These are phyloP conservation scores for Leccinum variicolor DNA, from an alignment of 768 basidiomycete species.

Conservation along the genomic window DNA sequence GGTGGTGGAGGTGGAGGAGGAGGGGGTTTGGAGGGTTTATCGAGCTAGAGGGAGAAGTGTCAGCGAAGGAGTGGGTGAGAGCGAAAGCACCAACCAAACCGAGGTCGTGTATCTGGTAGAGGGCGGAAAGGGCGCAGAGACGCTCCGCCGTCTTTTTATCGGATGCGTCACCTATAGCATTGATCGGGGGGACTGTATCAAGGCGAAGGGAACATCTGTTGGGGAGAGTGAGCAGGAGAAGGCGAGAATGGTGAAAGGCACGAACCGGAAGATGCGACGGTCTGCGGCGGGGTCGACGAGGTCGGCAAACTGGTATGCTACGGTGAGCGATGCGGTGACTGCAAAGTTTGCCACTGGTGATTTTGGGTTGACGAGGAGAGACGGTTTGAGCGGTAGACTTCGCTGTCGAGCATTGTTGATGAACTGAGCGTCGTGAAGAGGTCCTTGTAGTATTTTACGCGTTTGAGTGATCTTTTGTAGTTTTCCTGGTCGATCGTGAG, in stretches of 20 bases:
- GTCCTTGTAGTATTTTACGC: slow-evolving; percentile 18
- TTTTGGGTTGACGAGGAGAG: slow-evolving; percentile 46
- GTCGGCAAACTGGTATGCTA: slow-evolving; percentile 15
- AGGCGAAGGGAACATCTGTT: slow-evolving; percentile 25
- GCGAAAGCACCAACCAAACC: slow-evolving; percentile 54
- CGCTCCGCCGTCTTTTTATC: slow-evolving; percentile 64
- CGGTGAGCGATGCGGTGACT: slow-evolving; percentile 3
- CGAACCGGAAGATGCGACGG: slow-evolving; percentile 21
- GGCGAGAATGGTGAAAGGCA: background rate
- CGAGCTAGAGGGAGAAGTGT: slow-evolving; percentile 20
- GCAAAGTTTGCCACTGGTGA: slow-evolving; percentile 47
- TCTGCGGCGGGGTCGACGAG: slow-evolving; percentile 13
- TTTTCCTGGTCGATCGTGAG: slow-evolving; percentile 14
- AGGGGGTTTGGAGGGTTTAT: slow-evolving; percentile 26
- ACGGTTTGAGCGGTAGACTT: slow-evolving; percentile 22
- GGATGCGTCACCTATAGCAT: slow-evolving; percentile 60
- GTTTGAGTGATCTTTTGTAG: slow-evolving; percentile 5
- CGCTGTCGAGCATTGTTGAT: slow-evolving; percentile 25
- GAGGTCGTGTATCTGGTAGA: slow-evolving; percentile 62
- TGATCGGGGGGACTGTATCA: slow-evolving; percentile 34
- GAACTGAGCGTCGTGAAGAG: slow-evolving; percentile 35
- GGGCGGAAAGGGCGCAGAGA: slow-evolving; percentile 71
- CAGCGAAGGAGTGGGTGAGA: background rate
- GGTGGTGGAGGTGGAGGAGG: background rate
- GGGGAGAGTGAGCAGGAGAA: background rate